These are phyloP conservation scores for Russula virescens DNA, from an alignment of 768 basidiomycete genomes.

Conservation along the genomic window DNA sequence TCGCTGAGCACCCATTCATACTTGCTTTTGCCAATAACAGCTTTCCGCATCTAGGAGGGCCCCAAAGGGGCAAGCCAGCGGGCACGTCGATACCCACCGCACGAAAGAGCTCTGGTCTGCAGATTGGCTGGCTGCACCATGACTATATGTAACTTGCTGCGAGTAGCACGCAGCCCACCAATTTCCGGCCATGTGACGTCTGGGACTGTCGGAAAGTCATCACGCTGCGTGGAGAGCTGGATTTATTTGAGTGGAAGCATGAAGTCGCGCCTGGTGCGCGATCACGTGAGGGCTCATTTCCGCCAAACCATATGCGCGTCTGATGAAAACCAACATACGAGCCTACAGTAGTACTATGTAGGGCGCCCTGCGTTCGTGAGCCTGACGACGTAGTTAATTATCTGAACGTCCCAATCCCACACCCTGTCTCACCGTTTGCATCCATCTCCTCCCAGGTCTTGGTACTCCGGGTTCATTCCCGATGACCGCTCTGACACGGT, in stretches of 20 bases:
- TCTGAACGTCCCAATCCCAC: no score
- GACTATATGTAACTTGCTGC: constrained; percentile 95
- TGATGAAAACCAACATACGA: no score
- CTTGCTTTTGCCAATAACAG: constrained; percentile 97
- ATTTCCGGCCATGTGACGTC: constrained; percentile 94
- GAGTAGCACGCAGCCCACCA: constrained; percentile 76
- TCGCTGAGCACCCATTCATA: constrained; percentile 91
- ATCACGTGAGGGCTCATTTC: no score
- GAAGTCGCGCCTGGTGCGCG: constrained; percentile 78
- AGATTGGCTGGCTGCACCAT: constrained; percentile 95
- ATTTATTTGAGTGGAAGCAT: constrained; percentile 73
- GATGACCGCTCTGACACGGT: no score
- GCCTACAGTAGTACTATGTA: no score
- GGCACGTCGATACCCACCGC: constrained; percentile 86
- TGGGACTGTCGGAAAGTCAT: constrained; percentile 96
- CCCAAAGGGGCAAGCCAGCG: constrained; percentile 96
- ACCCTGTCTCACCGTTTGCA: no score
- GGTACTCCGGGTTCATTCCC: no score
- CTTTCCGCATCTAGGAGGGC: constrained; percentile 97
- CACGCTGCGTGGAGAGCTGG: constrained; percentile 94
- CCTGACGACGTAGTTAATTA: no score
- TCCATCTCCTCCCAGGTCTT: no score
- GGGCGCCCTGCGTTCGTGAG: no score
- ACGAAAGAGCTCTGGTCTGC: constrained; percentile 81
- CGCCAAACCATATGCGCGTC: no score